phyloP scores from a whole-genome alignment of 1,139 yeast species.

The Kodamaea sp. region DNA sequence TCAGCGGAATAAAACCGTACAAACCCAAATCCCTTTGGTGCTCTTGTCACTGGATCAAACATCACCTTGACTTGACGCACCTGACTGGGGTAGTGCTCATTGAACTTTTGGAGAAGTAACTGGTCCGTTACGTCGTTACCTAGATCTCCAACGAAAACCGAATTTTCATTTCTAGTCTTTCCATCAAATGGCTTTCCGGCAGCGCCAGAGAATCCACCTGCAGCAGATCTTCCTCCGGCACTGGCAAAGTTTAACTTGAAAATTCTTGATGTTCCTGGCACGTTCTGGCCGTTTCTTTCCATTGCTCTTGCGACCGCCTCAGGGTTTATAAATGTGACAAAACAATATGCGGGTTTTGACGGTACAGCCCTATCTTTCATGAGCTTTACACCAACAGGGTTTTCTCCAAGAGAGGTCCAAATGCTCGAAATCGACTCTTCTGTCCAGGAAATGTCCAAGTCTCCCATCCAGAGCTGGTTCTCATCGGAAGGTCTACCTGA shows the following conservation, averaged over 20 bases:
- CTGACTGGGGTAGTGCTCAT: conserved; percentile 63
- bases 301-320: conserved; percentile 73
- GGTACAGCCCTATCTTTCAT: conserved; percentile 44
- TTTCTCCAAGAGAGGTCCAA: conserved; percentile 55
- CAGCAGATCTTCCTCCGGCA: conserved; percentile 11
- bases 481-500: conserved; percentile 10
- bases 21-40: conserved; percentile 88
- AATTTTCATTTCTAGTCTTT: conserved; percentile 45
- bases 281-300: conserved; percentile 63
- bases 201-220: not conserved
- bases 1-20: conserved; percentile 75
- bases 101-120: conserved; percentile 66
- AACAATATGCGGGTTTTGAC: conserved; percentile 66
- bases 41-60: conserved; percentile 75
- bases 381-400: conserved; percentile 38
- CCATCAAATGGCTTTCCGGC: conserved; percentile 4
- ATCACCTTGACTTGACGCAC: conserved; percentile 85
- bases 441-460: conserved; percentile 83
- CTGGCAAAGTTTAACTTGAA: conserved; percentile 88
- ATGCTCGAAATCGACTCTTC: conserved; percentile 65
- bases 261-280: conserved; percentile 58
- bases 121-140: conserved; percentile 77
- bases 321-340: conserved; percentile 73
- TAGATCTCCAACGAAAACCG: conserved; percentile 86
- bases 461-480: conserved; percentile 86